Evolutionary conservation across 1,139 yeast species (phyloP).

Genomic region (Candida glucosophila): DNA sequence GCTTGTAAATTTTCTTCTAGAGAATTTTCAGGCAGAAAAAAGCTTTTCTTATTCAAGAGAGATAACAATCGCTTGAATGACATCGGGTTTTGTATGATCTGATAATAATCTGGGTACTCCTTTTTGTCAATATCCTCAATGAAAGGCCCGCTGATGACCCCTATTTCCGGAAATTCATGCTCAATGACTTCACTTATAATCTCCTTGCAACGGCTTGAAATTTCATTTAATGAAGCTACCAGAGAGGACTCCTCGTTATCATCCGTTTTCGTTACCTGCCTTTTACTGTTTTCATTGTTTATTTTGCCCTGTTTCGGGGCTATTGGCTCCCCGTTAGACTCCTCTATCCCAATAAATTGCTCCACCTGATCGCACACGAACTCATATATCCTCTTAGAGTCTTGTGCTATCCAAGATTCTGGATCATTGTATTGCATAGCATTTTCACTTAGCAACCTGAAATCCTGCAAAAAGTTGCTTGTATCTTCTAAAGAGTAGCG

Average conservation of each 20-base stretch:
- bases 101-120: conserved; percentile 53
- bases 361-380: conserved; percentile 36
- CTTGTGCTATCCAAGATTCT: conserved; percentile 52
- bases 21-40: conserved; percentile 19
- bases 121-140: conserved; percentile 47
- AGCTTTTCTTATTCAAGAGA: conserved; percentile 29
- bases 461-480: conserved; percentile 44
- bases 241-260: conserved; percentile 10
- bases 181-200: conserved; percentile 29
- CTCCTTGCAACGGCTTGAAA: conserved; percentile 11
- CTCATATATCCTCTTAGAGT: conserved; percentile 35
- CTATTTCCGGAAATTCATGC: conserved; percentile 35
- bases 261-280: conserved; percentile 5
- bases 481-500: conserved; percentile 20
- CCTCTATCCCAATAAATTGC: conserved; percentile 14
- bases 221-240: conserved; percentile 14
- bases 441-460: conserved; percentile 48
- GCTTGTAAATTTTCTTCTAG: conserved; percentile 34
- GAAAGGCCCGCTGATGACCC: conserved; percentile 47
- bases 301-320: conserved; percentile 7
- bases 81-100: conserved; percentile 47
- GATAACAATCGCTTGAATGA: conserved; percentile 30
- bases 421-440: conserved; percentile 57
- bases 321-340: conserved; percentile 3
- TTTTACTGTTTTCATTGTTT: conserved; percentile 6